Evolutionary conservation across 2,329 filamentous ascomycete species (phyloP), one percentile per base, ranked within the genome.

Genomic region (Ambrosiella cleistominuta): DNA sequence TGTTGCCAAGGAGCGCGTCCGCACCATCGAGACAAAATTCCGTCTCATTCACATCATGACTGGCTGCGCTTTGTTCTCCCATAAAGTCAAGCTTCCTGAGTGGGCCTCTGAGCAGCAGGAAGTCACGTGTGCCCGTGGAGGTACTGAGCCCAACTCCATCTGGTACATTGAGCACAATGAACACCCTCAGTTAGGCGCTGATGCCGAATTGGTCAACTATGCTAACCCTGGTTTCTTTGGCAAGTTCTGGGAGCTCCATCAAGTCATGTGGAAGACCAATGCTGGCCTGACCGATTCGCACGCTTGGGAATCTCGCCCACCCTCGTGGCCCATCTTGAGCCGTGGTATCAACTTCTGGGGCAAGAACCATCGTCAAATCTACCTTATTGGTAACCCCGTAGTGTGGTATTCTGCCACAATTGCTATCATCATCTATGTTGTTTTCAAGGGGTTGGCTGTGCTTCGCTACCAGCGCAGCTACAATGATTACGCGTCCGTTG

Each of bases 291-390:
- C 93, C 35, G 93, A 98, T 66, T 95, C 90, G 15, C 93, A 98
- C 68, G 88, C 90, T 56, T 98, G 94, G 93, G 93, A 98, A 69
- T 97, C 93, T 52, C 86, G 93, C 51, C 93, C 93, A 38, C 81
- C 82, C 39, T 91, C 89, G 6, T 98, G 93, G 93, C 93, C 93
- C 19, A 80, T 94, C 59, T 81, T 98, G 56, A 81, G 81, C 64
- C 88, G 93, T 62, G 93, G 93, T 66, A 98, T 98, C 77, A 98
- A 98, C 75, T 98, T 98, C 77, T 98, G 93, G 93, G 89, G 91
- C 63, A 89, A 86, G 66, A 79, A 96, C 66, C 79, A 95, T 70
- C 88, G 89, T 61, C 93, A 98, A 69, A 89, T 98, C 65, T 98
- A 98, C 70, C 83, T 98, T 17, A 83, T 96, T 59, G 93, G 93